Evolutionary conservation across 495 filamentous ascomycete species (phyloP).

Genomic region (Xylona heveae): DNA sequence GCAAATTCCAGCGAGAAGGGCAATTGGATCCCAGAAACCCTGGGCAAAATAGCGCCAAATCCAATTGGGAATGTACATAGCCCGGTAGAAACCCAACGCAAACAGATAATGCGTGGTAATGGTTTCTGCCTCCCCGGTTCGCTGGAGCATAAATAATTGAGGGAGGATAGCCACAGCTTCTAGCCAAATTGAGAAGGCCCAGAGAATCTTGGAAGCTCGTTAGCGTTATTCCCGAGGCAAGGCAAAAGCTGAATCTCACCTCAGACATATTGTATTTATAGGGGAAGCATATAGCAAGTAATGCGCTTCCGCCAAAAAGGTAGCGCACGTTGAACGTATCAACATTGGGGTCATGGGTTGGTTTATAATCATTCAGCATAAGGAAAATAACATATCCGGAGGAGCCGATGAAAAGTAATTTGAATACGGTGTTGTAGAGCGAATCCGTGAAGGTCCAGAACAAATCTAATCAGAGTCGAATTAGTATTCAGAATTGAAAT

Average conservation of each 20-base stretch:
- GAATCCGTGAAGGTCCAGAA: constrained; percentile 67
- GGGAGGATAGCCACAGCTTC: constrained; percentile 92
- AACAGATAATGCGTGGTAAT: constrained; percentile 98
- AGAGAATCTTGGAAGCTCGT: constrained; percentile 41
- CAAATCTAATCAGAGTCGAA: constrained; percentile 33
- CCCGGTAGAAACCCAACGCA: constrained; percentile 76
- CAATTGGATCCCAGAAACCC: constrained; percentile 56
- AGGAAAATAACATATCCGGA: constrained; percentile 86
- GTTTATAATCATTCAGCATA: constrained; percentile 90
- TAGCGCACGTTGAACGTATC: constrained; percentile 96
- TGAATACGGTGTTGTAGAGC: constrained; percentile 82
- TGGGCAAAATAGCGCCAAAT: constrained; percentile 70
- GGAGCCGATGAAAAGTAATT: constrained; percentile 81
- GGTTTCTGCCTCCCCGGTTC: constrained; percentile 92
- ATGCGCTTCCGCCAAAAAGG: constrained; percentile 54
- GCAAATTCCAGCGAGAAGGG: constrained; percentile 66
- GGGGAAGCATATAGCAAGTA: constrained; percentile 67
- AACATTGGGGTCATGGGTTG: constrained; percentile 83
- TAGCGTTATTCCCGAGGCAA: no score
- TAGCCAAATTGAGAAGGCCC: constrained; percentile 96
- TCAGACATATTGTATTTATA: constrained; percentile 50
- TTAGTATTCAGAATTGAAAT: neutral
- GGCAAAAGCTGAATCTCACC: constrained; percentile 20
- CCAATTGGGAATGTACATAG: constrained; percentile 97
- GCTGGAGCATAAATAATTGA: constrained; percentile 92